phyloP scores from a whole-genome alignment of 139 green algal species.

The Chlamydomonas incerta region DNA sequence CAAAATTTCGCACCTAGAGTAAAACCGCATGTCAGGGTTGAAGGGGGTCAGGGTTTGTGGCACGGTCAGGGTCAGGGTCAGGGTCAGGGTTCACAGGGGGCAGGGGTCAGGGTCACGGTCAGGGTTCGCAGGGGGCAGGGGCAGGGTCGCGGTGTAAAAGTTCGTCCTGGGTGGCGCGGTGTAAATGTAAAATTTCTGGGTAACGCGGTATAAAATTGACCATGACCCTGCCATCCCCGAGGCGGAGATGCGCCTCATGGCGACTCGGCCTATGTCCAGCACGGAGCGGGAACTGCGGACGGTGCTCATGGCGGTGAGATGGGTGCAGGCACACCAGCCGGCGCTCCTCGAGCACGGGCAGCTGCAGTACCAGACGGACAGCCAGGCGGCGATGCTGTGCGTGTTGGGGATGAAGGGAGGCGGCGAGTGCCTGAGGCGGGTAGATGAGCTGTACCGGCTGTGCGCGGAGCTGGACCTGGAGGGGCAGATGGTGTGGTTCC shows the following conservation, averaged over 20 bases:
- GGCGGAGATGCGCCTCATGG: background rate
- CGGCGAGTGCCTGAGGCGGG: background rate
- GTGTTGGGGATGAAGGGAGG: slow-evolving; percentile 4
- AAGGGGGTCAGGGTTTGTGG: no score
- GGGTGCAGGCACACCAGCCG: background rate
- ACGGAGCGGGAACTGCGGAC: slow-evolving; percentile 7
- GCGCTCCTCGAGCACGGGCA: background rate
- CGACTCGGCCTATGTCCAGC: background rate
- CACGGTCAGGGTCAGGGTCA: no score
- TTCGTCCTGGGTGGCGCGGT: no score
- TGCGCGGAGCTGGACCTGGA: background rate
- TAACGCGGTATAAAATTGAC: no score
- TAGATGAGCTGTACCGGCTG: background rate
- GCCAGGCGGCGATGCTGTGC: background rate
- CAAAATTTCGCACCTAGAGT: no score
- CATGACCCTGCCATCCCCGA: no score
- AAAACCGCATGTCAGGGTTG: no score
- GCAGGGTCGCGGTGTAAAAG: no score
- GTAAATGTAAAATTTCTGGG: no score
- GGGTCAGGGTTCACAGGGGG: no score
- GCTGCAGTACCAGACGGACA: slow-evolving; percentile 24
- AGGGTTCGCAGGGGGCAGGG: no score
- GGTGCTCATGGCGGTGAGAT: background rate
- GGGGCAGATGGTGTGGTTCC: background rate
- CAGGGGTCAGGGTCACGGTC: no score